Conservation (phyloP, 345 rosid genomes). For the Gossypium thurberi region DNA sequence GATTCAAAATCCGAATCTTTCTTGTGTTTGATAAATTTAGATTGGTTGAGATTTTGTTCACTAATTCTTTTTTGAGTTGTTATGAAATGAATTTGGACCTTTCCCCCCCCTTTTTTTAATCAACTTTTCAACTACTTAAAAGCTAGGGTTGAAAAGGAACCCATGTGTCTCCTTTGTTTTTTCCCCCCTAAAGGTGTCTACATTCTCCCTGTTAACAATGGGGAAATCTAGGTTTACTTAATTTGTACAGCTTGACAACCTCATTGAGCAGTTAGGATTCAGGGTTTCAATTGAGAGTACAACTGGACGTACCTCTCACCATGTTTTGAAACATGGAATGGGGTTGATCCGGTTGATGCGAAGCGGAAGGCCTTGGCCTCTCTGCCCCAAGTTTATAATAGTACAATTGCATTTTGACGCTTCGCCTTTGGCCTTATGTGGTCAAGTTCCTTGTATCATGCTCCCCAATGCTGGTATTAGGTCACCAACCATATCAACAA, state of each 20-base stretch:
- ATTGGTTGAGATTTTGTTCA: background rate
- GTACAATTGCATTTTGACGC: no score
- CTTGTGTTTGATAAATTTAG: background rate
- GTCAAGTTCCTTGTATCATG: background rate
- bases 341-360: background rate
- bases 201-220: background rate
- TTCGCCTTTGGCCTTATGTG: background rate
- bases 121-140: slow-evolving; percentile 2
- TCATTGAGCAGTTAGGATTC: background rate
- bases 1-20: no score
- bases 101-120: background rate
- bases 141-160: background rate
- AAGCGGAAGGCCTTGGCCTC: no score
- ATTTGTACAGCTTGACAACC: no score
- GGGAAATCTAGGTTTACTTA: background rate
- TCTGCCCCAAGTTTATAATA: no score
- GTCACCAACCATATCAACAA: background rate
- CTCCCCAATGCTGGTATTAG: background rate
- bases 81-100: background rate
- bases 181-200: background rate
- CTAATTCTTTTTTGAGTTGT: background rate
- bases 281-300: background rate
- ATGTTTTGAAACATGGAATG: background rate
- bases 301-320: background rate
- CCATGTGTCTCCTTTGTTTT: background rate